Conservation (phyloP, 108 stramenopile genomes). For the Halocafeteria seosinensis region DNA sequence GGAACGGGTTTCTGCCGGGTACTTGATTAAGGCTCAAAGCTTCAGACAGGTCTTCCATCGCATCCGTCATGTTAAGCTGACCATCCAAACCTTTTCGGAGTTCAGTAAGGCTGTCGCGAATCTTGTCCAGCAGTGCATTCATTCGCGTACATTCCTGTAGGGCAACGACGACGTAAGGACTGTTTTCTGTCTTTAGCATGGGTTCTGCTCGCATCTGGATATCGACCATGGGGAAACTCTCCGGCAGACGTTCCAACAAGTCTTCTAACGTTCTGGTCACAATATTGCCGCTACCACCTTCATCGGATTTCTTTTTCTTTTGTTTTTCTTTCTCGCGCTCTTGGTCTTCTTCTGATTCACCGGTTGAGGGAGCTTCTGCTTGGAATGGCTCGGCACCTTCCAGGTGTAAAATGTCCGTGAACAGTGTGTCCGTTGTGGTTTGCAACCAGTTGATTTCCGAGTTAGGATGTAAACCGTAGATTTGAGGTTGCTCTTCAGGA, state of each 20-base stretch:
- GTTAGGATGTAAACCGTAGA: constrained; percentile 36
- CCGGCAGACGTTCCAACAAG: constrained; percentile 30
- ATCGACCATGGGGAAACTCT: constrained; percentile 14
- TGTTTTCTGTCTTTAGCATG: constrained; percentile 1
- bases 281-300: constrained; percentile 24
- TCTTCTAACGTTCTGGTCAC: constrained; percentile 20
- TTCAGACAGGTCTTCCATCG: constrained; percentile 35
- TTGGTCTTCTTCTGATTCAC: too few relatives aligned
- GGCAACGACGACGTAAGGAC: constrained; percentile 27
- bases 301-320: not conserved
- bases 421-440: constrained; percentile 26
- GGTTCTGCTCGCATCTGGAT: constrained; percentile 12
- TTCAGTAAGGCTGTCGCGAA: constrained; percentile 11
- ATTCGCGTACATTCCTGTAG: constrained; percentile 43
- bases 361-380: not conserved
- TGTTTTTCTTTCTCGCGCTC: not conserved
- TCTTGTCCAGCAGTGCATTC: constrained; percentile 29
- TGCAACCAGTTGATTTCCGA: constrained; percentile 29
- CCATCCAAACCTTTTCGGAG: constrained; percentile 29
- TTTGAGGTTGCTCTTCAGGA: constrained; percentile 23
- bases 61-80: constrained; percentile 21
- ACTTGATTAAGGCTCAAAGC: constrained; percentile 20
- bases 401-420: constrained; percentile 43
- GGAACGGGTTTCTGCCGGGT: constrained; percentile 46
- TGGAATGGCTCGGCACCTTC: constrained; percentile 3